Evolutionary conservation across 2,329 filamentous ascomycete species (phyloP).

Genomic region (Sclerotinia nivalis): DNA sequence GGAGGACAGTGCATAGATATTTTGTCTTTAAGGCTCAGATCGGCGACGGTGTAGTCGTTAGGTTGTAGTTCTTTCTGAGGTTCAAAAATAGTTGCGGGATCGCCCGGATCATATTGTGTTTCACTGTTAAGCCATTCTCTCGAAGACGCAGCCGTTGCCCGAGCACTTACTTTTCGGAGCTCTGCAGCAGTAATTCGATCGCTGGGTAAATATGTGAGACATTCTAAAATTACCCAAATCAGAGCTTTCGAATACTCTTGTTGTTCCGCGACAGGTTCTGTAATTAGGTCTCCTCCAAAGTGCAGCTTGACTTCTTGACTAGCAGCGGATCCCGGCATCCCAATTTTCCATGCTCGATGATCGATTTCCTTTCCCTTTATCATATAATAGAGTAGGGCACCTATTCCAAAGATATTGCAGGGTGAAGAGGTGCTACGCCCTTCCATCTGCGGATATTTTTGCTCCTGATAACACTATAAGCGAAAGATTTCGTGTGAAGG

Average conservation of each 20-base stretch:
- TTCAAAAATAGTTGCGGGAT: neutral
- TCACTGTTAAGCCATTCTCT: neutral
- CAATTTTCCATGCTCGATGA: neutral
- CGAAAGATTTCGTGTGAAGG: neutral
- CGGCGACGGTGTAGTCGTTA: neutral
- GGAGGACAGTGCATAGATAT: neutral
- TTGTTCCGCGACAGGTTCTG: neutral
- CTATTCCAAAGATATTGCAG: slow-evolving; percentile 7
- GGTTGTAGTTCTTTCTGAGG: neutral
- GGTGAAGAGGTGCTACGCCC: neutral
- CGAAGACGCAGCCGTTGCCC: neutral
- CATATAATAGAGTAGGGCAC: neutral
- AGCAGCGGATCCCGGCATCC: neutral
- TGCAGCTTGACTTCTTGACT: neutral
- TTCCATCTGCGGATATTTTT: neutral
- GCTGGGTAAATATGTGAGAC: neutral
- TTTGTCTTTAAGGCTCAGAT: neutral
- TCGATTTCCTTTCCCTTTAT: neutral
- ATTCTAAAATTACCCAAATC: neutral
- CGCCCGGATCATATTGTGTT: neutral
- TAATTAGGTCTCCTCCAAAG: neutral
- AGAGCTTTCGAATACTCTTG: neutral
- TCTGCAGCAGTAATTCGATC: neutral
- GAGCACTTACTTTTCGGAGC: neutral
- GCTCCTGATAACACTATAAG: neutral